Percentiles rank a stretch among this genome's conserved stretches.
Evolutionary conservation across 2,329 filamentous ascomycete genomes (phyloP).

Genomic region (Sporothrix mexicana): DNA sequence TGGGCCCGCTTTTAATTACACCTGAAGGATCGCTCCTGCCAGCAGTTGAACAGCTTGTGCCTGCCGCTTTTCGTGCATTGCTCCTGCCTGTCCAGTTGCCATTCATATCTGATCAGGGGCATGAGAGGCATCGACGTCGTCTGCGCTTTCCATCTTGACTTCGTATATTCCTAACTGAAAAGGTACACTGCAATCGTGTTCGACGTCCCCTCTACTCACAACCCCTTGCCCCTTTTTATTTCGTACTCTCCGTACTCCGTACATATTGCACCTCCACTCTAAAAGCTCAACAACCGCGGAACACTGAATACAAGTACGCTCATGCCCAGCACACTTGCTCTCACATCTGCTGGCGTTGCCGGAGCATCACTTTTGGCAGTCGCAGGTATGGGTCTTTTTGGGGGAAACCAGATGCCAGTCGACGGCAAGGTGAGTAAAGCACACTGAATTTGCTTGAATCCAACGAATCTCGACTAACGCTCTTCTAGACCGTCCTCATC

Average conservation of each 20-base stretch:
- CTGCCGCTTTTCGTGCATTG: neutral
- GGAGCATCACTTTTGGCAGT: constrained; percentile 44
- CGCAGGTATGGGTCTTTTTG: constrained; percentile 69
- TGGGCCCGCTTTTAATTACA: constrained; percentile 22
- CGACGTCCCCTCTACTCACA: neutral
- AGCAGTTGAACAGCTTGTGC: neutral
- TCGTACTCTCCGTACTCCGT: no score
- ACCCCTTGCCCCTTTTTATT: no score
- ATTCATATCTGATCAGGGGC: neutral
- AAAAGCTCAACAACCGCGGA: no score
- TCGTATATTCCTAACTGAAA: neutral
- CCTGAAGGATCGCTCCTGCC: constrained; percentile 17
- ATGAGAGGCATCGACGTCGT: neutral
- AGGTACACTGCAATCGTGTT: neutral
- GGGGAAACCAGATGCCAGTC: constrained; percentile 80
- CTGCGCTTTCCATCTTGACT: neutral
- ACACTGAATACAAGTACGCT: no score
- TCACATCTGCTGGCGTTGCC: constrained; percentile 44
- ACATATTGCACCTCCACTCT: neutral
- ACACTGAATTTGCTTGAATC: no score
- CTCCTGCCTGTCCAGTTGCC: constrained; percentile 1
- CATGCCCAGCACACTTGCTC: constrained; percentile 38
- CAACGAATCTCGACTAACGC: no score
- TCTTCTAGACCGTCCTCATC: constrained; percentile 66
- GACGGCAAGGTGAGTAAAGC: constrained; percentile 72